Evolutionary conservation across 345 rosid species (phyloP), one percentile per base, ranked within the genome.

Genomic region (Hypericum perforatum): DNA sequence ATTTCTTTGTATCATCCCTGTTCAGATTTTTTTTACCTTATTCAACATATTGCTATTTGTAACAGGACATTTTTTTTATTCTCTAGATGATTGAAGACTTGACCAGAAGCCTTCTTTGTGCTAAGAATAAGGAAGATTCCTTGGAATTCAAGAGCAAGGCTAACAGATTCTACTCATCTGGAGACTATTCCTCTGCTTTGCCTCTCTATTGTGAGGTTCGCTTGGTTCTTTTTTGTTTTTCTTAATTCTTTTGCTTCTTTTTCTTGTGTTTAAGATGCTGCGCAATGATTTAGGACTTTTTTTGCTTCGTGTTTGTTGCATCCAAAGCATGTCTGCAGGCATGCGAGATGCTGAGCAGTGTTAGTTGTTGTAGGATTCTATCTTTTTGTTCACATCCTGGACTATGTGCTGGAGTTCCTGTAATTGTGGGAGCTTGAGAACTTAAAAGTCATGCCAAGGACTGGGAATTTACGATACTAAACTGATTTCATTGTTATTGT

Each of bases 91-190:
- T 78, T n/a, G 48, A 60, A 40, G 88, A 82, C 52, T 74, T 89
- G 77, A 67, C 56, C 79, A 41, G 63, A 66, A 32, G 63, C 38
- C 67, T 73, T 49, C 78, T 79, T 16, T 84, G 82, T 62, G 72
- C 60, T 14, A 86, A 89, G 82, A 74, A 74, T 65, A 63, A 69
- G 59, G 74, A 63, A 11, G 63, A 72, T 22, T 80, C 95, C 38
- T 57, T 86, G 16, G 78, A 82, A 57, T 63, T 76, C 53, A 89
- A 89, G 69, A 80, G 64, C 5, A 74, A 68, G 13, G 94, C 90
- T 16, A 86, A 89, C 61, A 67, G 45, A 48, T 81, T 68, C 53
- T 84, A 68, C 56, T 65, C 65, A 16, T 56, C 16, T 8, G 76
- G 79, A 11, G 74, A 78, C 53, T 70, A 71, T 45, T 42, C 59